Base-by-base conservation (phyloP, 2,329 filamentous ascomycete species). In the Geosmithia morbida region DNA sequence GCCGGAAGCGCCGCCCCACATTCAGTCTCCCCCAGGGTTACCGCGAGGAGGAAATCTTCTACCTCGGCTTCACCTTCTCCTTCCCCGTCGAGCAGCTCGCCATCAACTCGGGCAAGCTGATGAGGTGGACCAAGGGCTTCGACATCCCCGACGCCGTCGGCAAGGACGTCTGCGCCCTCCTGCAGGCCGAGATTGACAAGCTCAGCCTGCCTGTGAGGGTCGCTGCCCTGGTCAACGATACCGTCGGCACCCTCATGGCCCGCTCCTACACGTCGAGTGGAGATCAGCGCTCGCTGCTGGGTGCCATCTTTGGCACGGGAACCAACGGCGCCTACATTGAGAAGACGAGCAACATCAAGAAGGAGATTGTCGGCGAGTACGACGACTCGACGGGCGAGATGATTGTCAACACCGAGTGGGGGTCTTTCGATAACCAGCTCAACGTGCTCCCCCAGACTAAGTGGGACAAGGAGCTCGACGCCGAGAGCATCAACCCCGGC, bases 371-470 rank as follows among this genome's bases (percentile, higher is more conserved):
- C 50, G 80, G 80, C 52, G 71, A 83, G 4, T 92, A 85, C 55
- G 87, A 96, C 64, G 72, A 71, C 45, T 80, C 79, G 8, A 94
- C 89, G 0, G 88, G 89, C 46, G 80, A 94, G 56, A 98, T 98
- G 92, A 87, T 98, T 49, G 77, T 98, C 67, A 98, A 98, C 68
- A 90, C 86, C 1, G 92, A 98, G 68, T 98, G 92, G 92, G 92
- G 92, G 51, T 94, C 87, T 49, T 98, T 98, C 59, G 92, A 98
- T 67, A 97, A 97, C 67, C 78, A 85, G 56, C 79, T 97, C 53
- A 86, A 83, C 55, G 85, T 94, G 18, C 74, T 98, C 41, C 92
- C 90, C 43, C 83, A 81, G 57, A 97, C 90, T 0, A 69, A 78
- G 0, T 97, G 87, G 68, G 92, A 98, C 61, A 68, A 72, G 45